Percentiles rank a stretch among this genome's conserved stretches.
phyloP scores from a whole-genome alignment of 1,139 yeast genomes.

The Candida frijolesensis region DNA sequence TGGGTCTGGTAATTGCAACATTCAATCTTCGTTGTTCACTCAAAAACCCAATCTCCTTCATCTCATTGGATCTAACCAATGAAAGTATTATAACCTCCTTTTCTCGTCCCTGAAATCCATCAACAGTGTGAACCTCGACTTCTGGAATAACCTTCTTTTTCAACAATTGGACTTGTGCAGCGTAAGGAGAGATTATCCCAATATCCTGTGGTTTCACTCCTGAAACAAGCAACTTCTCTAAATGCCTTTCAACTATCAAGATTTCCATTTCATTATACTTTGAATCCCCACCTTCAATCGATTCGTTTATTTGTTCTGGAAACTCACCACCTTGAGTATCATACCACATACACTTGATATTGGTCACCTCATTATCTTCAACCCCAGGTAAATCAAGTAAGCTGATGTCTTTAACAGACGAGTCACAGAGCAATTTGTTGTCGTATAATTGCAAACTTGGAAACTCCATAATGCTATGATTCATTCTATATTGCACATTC shows the following conservation, averaged over 20 bases:
- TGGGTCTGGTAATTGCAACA: conserved; percentile 92
- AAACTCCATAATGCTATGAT: conserved; percentile 72
- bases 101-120: conserved; percentile 63
- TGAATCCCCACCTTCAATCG: conserved; percentile 42
- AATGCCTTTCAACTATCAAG: conserved; percentile 57
- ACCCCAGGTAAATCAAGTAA: conserved; percentile 61
- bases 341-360: conserved; percentile 61
- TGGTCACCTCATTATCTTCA: conserved; percentile 36
- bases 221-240: conserved; percentile 45
- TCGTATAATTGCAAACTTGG: conserved; percentile 71
- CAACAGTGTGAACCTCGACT: conserved; percentile 49
- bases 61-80: conserved; percentile 48
- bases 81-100: conserved; percentile 73
- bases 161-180: conserved; percentile 75
- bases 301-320: conserved; percentile 57
- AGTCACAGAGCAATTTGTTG: conserved; percentile 63
- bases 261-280: conserved; percentile 79
- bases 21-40: conserved; percentile 72
- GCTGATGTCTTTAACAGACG: conserved; percentile 53
- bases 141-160: conserved; percentile 33
- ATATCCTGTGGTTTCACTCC: conserved; percentile 57
- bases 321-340: conserved; percentile 93
- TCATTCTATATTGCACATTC: conserved; percentile 87
- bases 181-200: conserved; percentile 88
- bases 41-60: conserved; percentile 72